Base-by-base conservation (phyloP, 805 yeast genomes). In the Candida andamanensis region DNA sequence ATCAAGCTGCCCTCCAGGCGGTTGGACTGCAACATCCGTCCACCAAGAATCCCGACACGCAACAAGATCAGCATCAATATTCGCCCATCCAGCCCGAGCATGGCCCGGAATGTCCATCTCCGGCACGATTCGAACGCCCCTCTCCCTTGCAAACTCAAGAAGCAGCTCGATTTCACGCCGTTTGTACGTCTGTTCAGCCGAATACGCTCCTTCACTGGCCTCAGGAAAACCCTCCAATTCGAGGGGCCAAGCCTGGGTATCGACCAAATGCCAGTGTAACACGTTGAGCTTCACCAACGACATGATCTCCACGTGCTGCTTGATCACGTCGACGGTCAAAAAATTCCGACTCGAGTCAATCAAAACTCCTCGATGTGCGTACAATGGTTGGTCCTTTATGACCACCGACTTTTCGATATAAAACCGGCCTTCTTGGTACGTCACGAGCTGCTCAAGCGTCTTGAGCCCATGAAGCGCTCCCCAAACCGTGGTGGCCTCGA, bases 41-140 rank as follows among this genome's bases (percentile, higher is more conserved):
- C 60, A 55, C 34, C 50, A 47, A 4, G 40, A 20, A 26, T 56
- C 36, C 2, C 45, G 52, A 45, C 70, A 64, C 19, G 58, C 44
- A 24, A 60, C 35, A 15, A 47, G 42, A 5, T 25, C 22, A 5
- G 39, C 35, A 36, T 60, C 58, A 19, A 60, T 45, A 33, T 51
- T 54, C 19, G 37, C 33, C 62, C 63, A 65, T 4, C 70, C 71
- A 5, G 67, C 54, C 12, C 54, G 41, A 11, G 65, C 46, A 38
- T 65, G 71, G 4, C 67, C 69, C 5, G 70, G 69, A 45, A 58
- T 37, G 35, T 65, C 71, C 17, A 64, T 40, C 39, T 64, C 71
- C 7, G 69, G 69, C 25, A 64, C 42, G 11, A 65, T 47, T 32
- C 70, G 51, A 10, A 63, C 56, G n/a, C 69, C 70, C 28, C 62